Conservation (phyloP, 805 yeast species). For the Blastobotrys mokoenaii region DNA sequence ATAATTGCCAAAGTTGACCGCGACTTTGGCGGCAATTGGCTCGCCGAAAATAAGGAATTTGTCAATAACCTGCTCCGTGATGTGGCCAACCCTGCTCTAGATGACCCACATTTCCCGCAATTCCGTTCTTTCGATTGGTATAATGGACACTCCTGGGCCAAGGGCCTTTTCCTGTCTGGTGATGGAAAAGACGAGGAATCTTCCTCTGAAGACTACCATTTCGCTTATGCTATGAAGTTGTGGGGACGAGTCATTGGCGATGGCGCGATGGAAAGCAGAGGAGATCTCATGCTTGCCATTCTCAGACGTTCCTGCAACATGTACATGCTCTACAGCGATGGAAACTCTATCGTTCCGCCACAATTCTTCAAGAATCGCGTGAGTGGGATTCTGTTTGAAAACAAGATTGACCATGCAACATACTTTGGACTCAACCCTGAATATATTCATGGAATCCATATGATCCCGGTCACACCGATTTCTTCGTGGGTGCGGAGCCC, state of each 20-base stretch:
- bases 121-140: constrained; percentile 64
- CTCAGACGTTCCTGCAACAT: constrained; percentile 45
- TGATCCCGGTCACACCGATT: constrained; percentile 62
- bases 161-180: constrained; percentile 51
- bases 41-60: constrained; percentile 41
- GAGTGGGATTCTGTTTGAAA: constrained; percentile 62
- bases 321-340: constrained; percentile 44
- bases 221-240: constrained; percentile 57
- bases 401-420: constrained; percentile 64
- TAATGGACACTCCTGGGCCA: constrained; percentile 70
- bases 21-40: constrained; percentile 45
- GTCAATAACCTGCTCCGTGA: constrained; percentile 57
- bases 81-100: constrained; percentile 49
- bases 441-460: constrained; percentile 71
- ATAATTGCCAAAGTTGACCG: constrained; percentile 59
- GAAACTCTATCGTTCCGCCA: constrained; percentile 44
- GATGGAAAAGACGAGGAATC: constrained; percentile 71
- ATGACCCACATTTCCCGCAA: constrained; percentile 52
- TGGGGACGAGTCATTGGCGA: constrained; percentile 60
- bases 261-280: constrained; percentile 42
- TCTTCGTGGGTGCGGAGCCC: constrained; percentile 49
- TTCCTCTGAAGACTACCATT: constrained; percentile 62
- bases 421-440: constrained; percentile 55
- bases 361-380: constrained; percentile 50
- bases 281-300: constrained; percentile 50